Base-by-base conservation (phyloP, 2,329 filamentous ascomycete genomes). In the Hymenoscyphus fraxineus region DNA sequence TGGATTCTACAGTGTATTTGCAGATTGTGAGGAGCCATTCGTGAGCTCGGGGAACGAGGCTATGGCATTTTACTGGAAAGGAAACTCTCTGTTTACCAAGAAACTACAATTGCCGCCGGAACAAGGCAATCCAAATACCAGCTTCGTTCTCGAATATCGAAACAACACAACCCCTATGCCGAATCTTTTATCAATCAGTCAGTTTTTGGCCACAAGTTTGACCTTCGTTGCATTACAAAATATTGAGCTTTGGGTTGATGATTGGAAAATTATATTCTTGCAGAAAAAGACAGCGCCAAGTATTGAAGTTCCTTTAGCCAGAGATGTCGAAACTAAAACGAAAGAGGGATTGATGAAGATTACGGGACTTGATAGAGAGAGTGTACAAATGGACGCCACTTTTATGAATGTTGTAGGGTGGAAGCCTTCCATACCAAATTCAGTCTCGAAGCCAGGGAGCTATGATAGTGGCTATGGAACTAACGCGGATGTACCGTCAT, bases 1-100 rank as follows among this genome's bases (percentile, higher is more conserved):
- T 39, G 95, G 95, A 2, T 99, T 99, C 80, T 99, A 99, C 82
- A 96, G 92, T 76, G 94, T 98, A 47, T 99, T 99, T 76, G 92
- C 95, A 67, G 95, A 99, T 76, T 99, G 94, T 76, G 96, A 99
- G 77, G 93, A 97, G 71, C 95, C 95, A 0, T 98, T 99, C 74
- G 91, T 99, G 69, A 95, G 92, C 70, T 98, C 94, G 0, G 95
- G 95, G 0, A 86, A 84, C 67, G 89, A 96, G 77, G 93, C 93
- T 44, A 97, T 99, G 92, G 94, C 94, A 0, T 99, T 99, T 75
- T 99, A 97, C 80, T 99, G 95, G 96, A 98, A 97, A 77, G 93
- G 91, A n/a, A 98, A 98, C 76, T 92, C 92, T 5, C 83, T 99
- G 1, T 98, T 97, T 76, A 99, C 96, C 31, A 90, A 93, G 72